Percentiles rank a stretch among this genome's conserved stretches.
Conservation (phyloP, 106 monocot genomes). For the Dioscorea zingiberensis region DNA sequence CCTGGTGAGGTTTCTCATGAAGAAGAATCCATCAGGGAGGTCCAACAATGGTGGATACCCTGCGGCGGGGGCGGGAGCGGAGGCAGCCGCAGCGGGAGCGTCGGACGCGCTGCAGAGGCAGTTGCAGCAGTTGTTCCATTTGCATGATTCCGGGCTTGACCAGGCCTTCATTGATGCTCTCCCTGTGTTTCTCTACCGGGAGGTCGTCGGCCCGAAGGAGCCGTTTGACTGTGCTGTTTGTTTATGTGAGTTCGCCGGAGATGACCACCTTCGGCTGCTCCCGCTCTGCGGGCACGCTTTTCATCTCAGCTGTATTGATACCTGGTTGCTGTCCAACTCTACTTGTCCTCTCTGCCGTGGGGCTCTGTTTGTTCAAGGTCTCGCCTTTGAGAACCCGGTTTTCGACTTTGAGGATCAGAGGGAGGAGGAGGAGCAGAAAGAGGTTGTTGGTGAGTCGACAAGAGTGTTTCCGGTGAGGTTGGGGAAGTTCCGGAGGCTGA, state of each 20-base stretch:
- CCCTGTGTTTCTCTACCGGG: constrained; percentile 80
- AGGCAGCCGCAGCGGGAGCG: constrained; percentile 11
- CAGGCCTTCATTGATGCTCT: constrained; percentile 90
- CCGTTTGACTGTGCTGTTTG: constrained; percentile 97
- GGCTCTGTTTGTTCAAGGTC: constrained; percentile 46
- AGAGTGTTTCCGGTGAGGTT: constrained; percentile 73
- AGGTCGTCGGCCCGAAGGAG: constrained; percentile 76
- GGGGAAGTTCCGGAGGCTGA: constrained; percentile 65
- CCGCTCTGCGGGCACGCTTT: constrained; percentile 90
- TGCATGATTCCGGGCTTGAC: constrained; percentile 90
- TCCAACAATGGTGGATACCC: constrained; percentile 11
- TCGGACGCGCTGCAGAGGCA: constrained; percentile 74
- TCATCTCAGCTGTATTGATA: constrained; percentile 87
- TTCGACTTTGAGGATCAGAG: constrained; percentile 54
- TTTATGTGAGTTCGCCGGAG: constrained; percentile 62
- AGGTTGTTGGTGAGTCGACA: constrained; percentile 33
- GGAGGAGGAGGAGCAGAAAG: constrained; percentile 38
- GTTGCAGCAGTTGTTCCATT: constrained; percentile 91
- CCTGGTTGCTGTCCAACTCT: constrained; percentile 90
- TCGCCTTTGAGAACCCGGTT: constrained; percentile 53
- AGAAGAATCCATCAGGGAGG: constrained; percentile 26
- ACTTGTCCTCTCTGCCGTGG: constrained; percentile 91
- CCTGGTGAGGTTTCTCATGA: constrained; percentile 63
- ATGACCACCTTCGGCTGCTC: constrained; percentile 77
- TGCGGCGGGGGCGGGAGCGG: constrained; percentile 10